phyloP scores from a whole-genome alignment of 2,329 filamentous ascomycete genomes.

The Fusarium fujikuroi region DNA sequence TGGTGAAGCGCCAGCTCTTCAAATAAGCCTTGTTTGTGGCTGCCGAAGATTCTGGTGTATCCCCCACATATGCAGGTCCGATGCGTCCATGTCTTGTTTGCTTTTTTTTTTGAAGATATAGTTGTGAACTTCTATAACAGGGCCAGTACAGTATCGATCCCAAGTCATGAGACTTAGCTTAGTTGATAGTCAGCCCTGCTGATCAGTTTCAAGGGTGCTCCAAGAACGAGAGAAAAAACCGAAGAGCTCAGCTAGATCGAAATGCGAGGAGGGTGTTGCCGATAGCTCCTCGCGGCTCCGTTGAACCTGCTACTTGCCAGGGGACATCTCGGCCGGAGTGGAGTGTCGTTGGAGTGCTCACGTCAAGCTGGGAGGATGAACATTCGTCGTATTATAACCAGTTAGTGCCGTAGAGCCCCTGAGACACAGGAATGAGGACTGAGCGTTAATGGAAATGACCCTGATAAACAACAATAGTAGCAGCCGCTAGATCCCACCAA shows the following conservation, averaged over 20 bases:
- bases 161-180: background rate
- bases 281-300: slow-evolving; percentile 20
- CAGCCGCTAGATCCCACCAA: background rate
- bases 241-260: slow-evolving; percentile 11
- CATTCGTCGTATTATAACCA: slow-evolving; percentile 4
- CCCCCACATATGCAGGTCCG: slow-evolving; percentile 38
- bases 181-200: background rate
- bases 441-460: background rate
- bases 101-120: slow-evolving; percentile 1
- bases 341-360: slow-evolving; percentile 25
- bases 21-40: slow-evolving; percentile 30
- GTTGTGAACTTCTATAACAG: background rate
- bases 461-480: background rate
- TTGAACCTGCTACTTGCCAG: slow-evolving; percentile 5
- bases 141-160: background rate
- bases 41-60: slow-evolving; percentile 21
- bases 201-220: background rate
- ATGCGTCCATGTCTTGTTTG: slow-evolving; percentile 12
- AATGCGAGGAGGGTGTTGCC: slow-evolving; percentile 7
- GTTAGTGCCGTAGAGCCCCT: slow-evolving; percentile 1
- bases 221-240: background rate
- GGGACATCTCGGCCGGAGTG: slow-evolving; percentile 29
- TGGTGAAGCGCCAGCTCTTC: slow-evolving; percentile 8
- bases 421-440: background rate
- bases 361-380: slow-evolving; percentile 31